Evolutionary conservation across 805 yeast genomes (phyloP).

Genomic region (Candida verbasci): DNA sequence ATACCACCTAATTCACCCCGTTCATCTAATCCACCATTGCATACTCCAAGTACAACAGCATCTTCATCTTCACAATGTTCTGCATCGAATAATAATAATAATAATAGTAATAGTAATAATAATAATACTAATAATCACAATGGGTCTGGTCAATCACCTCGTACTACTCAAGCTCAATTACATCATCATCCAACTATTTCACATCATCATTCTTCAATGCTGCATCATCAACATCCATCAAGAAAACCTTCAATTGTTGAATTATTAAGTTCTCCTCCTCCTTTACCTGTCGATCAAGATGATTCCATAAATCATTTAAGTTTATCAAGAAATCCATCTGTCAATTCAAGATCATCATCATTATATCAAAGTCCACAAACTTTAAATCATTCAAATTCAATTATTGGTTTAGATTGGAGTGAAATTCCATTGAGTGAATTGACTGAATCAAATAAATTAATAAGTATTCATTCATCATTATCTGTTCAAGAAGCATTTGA

Average conservation of each 20-base stretch:
- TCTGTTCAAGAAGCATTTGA: conserved; percentile 90
- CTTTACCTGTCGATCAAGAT: conserved; percentile 42
- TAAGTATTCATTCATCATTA: conserved; percentile 58
- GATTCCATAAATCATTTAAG: conserved; percentile 32
- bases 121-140: not conserved
- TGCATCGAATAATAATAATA: not conserved
- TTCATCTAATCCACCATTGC: not conserved
- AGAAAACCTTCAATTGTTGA: conserved; percentile 68
- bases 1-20: conserved; percentile 4
- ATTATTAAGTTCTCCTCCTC: conserved; percentile 72
- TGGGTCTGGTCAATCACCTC: not conserved
- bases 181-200: conserved; percentile 12
- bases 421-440: conserved; percentile 67
- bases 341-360: conserved; percentile 15
- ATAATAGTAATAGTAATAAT: not conserved
- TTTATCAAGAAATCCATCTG: conserved; percentile 32
- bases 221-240: conserved; percentile 16
- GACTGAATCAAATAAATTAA: conserved; percentile 72
- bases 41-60: not conserved
- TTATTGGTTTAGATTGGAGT: conserved; percentile 54
- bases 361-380: not conserved
- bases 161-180: not conserved
- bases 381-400: conserved; percentile 5
- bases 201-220: conserved; percentile 8
- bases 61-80: not conserved